phyloP scores from a whole-genome alignment of 2,329 filamentous ascomycete species.

The Exophiala lecanii-corni region DNA sequence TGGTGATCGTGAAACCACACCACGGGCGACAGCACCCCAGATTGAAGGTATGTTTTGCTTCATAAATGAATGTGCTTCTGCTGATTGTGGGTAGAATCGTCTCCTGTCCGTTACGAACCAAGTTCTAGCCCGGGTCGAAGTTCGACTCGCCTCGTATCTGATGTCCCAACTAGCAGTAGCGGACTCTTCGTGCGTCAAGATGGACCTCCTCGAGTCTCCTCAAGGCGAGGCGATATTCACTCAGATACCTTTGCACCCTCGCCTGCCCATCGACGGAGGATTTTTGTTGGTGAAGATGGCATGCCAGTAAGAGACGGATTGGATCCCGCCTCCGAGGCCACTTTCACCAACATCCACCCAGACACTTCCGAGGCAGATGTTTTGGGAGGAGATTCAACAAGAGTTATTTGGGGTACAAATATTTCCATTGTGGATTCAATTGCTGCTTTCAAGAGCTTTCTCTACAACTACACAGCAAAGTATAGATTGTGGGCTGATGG shows the following conservation, averaged over 20 bases:
- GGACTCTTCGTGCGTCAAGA: conserved; percentile 74
- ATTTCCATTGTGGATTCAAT: conserved; percentile 90
- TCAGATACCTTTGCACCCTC: conserved; percentile 63
- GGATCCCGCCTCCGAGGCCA: conserved; percentile 52
- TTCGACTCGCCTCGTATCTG: conserved; percentile 54
- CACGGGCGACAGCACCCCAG: conserved; percentile 34
- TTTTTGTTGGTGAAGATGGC: conserved; percentile 63
- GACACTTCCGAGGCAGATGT: conserved; percentile 88
- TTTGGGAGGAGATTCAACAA: conserved; percentile 74
- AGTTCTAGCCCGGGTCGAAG: conserved; percentile 78
- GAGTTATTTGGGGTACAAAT: conserved; percentile 95
- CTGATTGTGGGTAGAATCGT: conserved; percentile 63
- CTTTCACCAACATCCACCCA: conserved; percentile 67
- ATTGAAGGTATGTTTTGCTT: conserved; percentile 35
- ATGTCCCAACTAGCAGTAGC: conserved; percentile 77
- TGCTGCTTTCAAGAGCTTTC: conserved; percentile 81
- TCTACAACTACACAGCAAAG: conserved; percentile 86
- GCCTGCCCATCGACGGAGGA: conserved; percentile 50
- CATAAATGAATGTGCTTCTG: conserved; percentile 1
- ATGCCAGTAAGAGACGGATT: conserved; percentile 50
- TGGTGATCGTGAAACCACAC: conserved; percentile 41
- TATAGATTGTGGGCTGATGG: conserved; percentile 90
- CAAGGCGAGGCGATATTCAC: conserved; percentile 79
- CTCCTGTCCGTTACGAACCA: conserved; percentile 82
- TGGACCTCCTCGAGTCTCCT: conserved; percentile 49